Base-by-base conservation (phyloP, 257 asterid genomes). In the Anisodus acutangulus region DNA sequence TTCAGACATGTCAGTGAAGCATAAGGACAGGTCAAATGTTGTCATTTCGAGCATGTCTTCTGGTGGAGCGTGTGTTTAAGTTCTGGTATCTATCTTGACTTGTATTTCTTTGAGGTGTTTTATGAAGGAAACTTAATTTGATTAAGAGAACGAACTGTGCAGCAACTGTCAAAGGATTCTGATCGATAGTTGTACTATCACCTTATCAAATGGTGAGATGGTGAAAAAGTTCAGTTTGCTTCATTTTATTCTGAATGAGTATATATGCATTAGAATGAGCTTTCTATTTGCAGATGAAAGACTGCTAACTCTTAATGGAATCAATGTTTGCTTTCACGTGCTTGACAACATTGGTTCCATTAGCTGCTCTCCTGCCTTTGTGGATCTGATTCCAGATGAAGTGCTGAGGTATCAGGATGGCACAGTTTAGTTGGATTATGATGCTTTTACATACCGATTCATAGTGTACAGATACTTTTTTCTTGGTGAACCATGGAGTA, bases 1-100 rank as follows among this genome's bases (percentile, higher is more conserved):
- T 86, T 81, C 76, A 69, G 87, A 84, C 85, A 90, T 79, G 85
- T 15, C 70, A 45, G 57, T 85, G 86, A 88, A 85, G 57, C 83
- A 62, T 80, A 86, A 62, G 58, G 60, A 19, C 60, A 5, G 78
- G 63, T 81, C 81, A 51, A 51, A 22, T 76, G 10, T 84, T 88
- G 53, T 80, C 78, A 78, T 86, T 80, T 1, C 57, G 74, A 53
- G 72, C 87, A 79, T 31, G 17, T 47, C 85, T 64, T 82, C 67
- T 57, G 59, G 83, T 86, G 76, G 31, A n/a, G 53, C 19, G 8
- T 53, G 39, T 83, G 11, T 62, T 58, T 79, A 80, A 88, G 92
- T 89, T 91, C 59, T 83, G 90, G 49, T 49, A 3, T 51, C 47
- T 53, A 22, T 19, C 22, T 72, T 72, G 15, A 47, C 59, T 72